Percentiles rank a stretch among this genome's conserved stretches.
phyloP scores from a whole-genome alignment of 1,284 basidiomycete genomes.

The Cryptococcus hybrid region DNA sequence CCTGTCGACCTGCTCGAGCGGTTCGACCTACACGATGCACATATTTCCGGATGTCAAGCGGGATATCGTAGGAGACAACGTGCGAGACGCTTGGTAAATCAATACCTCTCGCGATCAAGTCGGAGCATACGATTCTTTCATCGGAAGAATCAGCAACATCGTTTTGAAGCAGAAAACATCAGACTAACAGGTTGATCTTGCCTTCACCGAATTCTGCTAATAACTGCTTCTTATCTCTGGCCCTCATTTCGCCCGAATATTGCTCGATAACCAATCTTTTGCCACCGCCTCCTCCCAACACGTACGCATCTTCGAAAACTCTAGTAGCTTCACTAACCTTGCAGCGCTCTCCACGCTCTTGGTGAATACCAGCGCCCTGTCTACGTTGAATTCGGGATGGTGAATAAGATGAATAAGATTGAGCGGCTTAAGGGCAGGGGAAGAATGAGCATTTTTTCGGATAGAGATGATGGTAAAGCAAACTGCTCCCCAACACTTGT shows the following conservation, averaged over 20 bases:
- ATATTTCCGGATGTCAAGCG: conserved; percentile 96
- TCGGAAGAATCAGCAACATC: background rate
- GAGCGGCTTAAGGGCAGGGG: conserved; percentile 80
- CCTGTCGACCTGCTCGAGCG: conserved; percentile 80
- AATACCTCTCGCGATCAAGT: conserved; percentile 92
- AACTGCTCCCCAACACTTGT: conserved; percentile 61
- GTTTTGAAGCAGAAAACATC: background rate
- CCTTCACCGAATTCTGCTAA: conserved; percentile 77
- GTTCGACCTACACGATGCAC: conserved; percentile 97
- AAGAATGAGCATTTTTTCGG: conserved; percentile 81
- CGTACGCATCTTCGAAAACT: conserved; percentile 70
- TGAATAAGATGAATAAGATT: conserved; percentile 84
- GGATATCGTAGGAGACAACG: conserved; percentile 91
- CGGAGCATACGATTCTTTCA: conserved; percentile 87
- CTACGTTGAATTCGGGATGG: conserved; percentile 20
- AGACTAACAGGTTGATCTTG: conserved; percentile 74
- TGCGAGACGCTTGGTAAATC: conserved; percentile 88
- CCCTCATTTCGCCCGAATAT: conserved; percentile 84
- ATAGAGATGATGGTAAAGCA: conserved; percentile 73
- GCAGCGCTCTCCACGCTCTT: conserved; percentile 90
- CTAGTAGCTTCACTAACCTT: conserved; percentile 76
- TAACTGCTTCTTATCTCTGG: conserved; percentile 61
- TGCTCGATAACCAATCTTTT: conserved; percentile 58
- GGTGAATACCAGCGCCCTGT: conserved; percentile 81
- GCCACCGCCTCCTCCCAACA: conserved; percentile 21